Base-by-base conservation (phyloP, 805 yeast species). In the Henningerozyma blattae region DNA sequence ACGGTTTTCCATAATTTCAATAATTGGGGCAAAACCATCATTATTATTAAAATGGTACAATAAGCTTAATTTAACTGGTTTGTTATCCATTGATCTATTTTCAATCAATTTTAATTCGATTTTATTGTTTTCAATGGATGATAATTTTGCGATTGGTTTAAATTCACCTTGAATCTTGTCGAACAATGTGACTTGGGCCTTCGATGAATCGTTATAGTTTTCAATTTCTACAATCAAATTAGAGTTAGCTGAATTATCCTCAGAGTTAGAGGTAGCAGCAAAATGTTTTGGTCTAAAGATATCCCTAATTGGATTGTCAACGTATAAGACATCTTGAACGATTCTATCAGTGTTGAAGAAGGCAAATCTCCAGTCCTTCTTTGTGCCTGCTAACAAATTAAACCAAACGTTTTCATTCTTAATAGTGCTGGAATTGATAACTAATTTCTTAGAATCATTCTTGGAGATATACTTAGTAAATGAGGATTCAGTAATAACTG, bases 21-120 rank as follows among this genome's bases (percentile, higher is more conserved):
- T 67, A 46, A 91, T 81, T 54, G 98, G 97, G 39, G 95, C 94
- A 55, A 80, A 87, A n/a, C 98, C 98, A 56, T 80, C 83, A 34
- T 72, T 69, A 19, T 95, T 84, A 49, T 75, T 68, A 66, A 79
- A 91, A 34, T 64, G 72, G 73, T 79, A 93, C 44, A 75, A 66
- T 61, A 91, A 72, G 44, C 79, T 75, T 52, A 91, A 71, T 26
- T 82, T 72, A 40, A 76, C 84, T 22, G 95, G 76, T 44, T 62
- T 61, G 41, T 72, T 73, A 50, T 81, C 89, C 41, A 77, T 77
- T 40, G 89, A 82, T 70, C 96, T 82, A 58, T 76, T 76, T 63
- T 91, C 97, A 56, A 85, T 79, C 59, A 91, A 67, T 33, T 71
- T 64, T 56, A 87, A 68, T 52, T 73, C 69, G 55, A 91, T 83